Evolutionary conservation across 306 rosid genomes (phyloP), one percentile per base, ranked within the genome.

Genomic region (Cicer judaicum): DNA sequence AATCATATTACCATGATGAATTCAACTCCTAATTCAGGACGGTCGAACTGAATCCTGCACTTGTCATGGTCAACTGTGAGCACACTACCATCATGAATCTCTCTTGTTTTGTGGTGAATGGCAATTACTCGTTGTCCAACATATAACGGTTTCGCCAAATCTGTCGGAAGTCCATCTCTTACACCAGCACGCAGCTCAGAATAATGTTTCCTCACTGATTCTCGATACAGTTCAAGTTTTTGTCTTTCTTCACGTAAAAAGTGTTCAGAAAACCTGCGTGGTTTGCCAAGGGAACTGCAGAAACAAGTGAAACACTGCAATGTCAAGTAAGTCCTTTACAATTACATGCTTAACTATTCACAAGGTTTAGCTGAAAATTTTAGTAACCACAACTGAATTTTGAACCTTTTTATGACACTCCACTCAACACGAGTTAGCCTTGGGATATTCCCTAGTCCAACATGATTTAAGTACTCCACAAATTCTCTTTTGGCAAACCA

Each of bases 401-500:
- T 15, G 63, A 63, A 94, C 98, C 97, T 85, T 86, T 92, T 90
- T 63, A 94, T 85, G 49, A 91, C 94, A 60, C 96, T 87, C 98
- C 98, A 94, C 81, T 94, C 98, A 68, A 82, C 89, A 49, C 87
- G 96, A 78, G 97, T 94, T 71, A 94, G 84, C 80, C 90, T 83
- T 49, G 98, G 95, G 82, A 90, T 87, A 84, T 86, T 86, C 61
- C 88, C 96, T 74, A 94, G 85, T 77, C 97, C 97, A 66, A 91
- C 98, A 88, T 94, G 98, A 79, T 91, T 83, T 87, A 94, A 79
- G 86, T 94, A 94, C 83, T 94, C 98, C 76, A 87, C 84, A 78
- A 94, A 94, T 85, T 90, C 98, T 80, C 88, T 86, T 80, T 92
- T 91, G 68, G 97, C 85, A 81, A 90, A 94, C 97, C 97, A 94